phyloP scores from a whole-genome alignment of 2,329 filamentous ascomycete species.

The Pestalotiopsis sp. region DNA sequence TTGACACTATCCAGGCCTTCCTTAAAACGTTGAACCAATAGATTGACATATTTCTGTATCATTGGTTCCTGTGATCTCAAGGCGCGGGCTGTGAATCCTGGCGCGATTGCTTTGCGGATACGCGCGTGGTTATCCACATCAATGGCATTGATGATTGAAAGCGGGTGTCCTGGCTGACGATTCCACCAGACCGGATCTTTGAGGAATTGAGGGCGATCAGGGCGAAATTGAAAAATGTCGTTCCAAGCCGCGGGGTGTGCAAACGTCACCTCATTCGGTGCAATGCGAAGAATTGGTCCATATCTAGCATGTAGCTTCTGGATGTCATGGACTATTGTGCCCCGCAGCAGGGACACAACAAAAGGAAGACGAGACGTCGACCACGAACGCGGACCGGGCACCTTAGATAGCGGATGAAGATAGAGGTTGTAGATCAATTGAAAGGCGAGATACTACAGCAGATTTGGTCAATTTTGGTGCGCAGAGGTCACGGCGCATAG shows the following conservation, averaged over 20 bases:
- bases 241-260: constrained; percentile 42
- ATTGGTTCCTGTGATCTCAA: constrained; percentile 23
- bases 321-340: constrained; percentile 44
- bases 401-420: constrained; percentile 20
- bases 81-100: constrained; percentile 24
- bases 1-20: constrained; percentile 1
- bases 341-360: constrained; percentile 37
- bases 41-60: constrained; percentile 22
- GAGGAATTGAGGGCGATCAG: constrained; percentile 21
- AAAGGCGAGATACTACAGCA: not conserved
- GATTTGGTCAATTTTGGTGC: not conserved
- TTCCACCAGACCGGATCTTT: constrained; percentile 33
- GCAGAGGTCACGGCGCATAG: not conserved
- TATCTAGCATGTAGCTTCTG: constrained; percentile 47
- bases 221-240: constrained; percentile 22
- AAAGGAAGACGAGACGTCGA: constrained; percentile 43
- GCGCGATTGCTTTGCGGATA: constrained; percentile 26
- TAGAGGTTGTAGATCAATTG: constrained; percentile 1
- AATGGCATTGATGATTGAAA: constrained; percentile 30
- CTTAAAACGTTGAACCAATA: constrained; percentile 19
- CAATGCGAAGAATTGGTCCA: constrained; percentile 50
- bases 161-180: constrained; percentile 22
- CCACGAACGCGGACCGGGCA: constrained; percentile 30
- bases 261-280: constrained; percentile 50
- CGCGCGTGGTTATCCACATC: constrained; percentile 24